These are phyloP conservation scores for Porodaedalea pini DNA, from an alignment of 1,284 basidiomycete species.

Conservation along the genomic window DNA sequence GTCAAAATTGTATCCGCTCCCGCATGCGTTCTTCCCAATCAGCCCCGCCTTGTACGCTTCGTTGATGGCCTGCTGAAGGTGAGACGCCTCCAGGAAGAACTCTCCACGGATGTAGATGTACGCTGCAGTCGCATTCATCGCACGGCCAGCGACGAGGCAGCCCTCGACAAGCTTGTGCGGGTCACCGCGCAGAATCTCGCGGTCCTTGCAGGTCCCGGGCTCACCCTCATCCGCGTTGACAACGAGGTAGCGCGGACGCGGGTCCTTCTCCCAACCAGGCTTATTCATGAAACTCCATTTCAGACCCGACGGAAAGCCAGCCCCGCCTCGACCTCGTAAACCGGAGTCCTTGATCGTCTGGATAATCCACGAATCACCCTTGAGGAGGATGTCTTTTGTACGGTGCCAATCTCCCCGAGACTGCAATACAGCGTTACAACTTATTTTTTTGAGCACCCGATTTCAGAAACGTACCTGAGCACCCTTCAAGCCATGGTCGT, in stretches of 20 bases:
- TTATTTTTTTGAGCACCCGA: too few relatives aligned
- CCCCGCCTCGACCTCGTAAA: conserved; percentile 92
- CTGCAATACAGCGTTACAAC: conserved; percentile 38
- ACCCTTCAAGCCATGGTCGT: conserved; percentile 88
- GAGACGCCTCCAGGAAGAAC: conserved; percentile 93
- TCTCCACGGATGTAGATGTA: conserved; percentile 99
- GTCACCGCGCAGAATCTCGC: conserved; percentile 96
- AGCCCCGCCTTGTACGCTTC: conserved; percentile 94
- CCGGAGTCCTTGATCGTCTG: conserved; percentile 95
- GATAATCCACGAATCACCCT: conserved; percentile 98
- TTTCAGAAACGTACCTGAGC: conserved; percentile 55
- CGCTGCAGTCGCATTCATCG: conserved; percentile 96
- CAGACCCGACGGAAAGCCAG: conserved; percentile 94
- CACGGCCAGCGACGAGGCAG: conserved; percentile 95
- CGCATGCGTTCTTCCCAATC: conserved; percentile 91
- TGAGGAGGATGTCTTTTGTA: conserved; percentile 93
- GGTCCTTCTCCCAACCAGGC: conserved; percentile 95
- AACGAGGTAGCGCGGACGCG: conserved; percentile 90
- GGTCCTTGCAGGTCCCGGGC: conserved; percentile 98
- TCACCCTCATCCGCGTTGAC: conserved; percentile 99
- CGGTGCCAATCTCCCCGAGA: conserved; percentile 96
- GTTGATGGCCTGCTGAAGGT: conserved; percentile 91
- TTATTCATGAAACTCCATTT: conserved; percentile 99
- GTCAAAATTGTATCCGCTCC: conserved; percentile 91
- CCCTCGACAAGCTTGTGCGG: conserved; percentile 98